Evolutionary conservation across 2,329 filamentous ascomycete species (phyloP).

Genomic region (Colletotrichum orbiculare): DNA sequence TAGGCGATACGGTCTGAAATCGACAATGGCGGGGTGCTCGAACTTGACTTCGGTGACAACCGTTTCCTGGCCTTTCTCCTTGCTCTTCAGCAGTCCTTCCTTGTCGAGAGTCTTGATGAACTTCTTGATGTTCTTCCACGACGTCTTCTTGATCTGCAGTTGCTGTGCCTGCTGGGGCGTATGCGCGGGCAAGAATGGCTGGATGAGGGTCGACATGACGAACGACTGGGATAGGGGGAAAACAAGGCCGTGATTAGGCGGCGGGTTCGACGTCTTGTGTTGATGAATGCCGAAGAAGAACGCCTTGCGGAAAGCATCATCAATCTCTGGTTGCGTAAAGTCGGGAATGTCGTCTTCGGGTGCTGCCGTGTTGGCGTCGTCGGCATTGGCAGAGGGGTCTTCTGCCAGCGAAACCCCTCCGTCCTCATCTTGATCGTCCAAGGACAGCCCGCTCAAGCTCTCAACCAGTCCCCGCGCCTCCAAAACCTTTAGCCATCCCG

Average conservation of each 20-base stretch:
- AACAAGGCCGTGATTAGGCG: slow-evolving; percentile 9
- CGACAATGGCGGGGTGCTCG: background rate
- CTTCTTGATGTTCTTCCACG: slow-evolving; percentile 19
- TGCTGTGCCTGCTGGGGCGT: slow-evolving; percentile 13
- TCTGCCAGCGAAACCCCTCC: background rate
- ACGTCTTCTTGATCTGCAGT: slow-evolving; percentile 10
- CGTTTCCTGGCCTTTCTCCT: slow-evolving; percentile 1
- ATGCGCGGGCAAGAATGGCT: slow-evolving; percentile 10
- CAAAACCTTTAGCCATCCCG: slow-evolving; percentile 1
- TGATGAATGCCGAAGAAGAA: slow-evolving; percentile 18
- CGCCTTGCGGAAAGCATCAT: slow-evolving; percentile 13
- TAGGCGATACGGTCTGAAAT: slow-evolving; percentile 8
- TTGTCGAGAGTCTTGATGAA: slow-evolving; percentile 13
- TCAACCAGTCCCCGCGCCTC: slow-evolving; percentile 6
- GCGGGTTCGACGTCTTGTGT: slow-evolving; percentile 12
- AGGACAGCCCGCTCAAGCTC: slow-evolving; percentile 1
- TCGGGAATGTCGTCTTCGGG: slow-evolving; percentile 9
- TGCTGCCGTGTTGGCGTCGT: background rate
- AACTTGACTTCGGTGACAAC: slow-evolving; percentile 9
- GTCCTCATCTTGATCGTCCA: slow-evolving; percentile 1
- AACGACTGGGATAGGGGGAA: slow-evolving; percentile 7
- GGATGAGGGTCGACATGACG: slow-evolving; percentile 19
- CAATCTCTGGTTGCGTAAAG: slow-evolving; percentile 3
- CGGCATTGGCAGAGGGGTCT: background rate
- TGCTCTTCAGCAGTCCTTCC: slow-evolving; percentile 1